Evolutionary conservation across 768 basidiomycete genomes (phyloP).

Genomic region (Gymnopilus dilepis): DNA sequence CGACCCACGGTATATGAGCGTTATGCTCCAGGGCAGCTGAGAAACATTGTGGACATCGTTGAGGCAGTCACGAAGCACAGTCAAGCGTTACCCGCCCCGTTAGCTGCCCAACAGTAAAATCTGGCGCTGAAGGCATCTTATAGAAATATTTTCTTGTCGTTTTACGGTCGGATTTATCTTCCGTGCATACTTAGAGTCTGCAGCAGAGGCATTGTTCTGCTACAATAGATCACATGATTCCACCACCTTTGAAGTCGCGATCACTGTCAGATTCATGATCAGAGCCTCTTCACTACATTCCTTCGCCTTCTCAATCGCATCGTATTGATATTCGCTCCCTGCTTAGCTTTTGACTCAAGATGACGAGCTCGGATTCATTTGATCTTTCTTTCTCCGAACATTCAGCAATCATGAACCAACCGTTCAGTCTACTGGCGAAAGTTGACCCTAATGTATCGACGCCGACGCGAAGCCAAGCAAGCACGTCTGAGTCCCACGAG

Average conservation of each 20-base stretch:
- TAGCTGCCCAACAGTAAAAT: neutral
- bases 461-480: slow-evolving; percentile 14
- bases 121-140: neutral
- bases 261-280: no score
- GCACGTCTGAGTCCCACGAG: slow-evolving; percentile 1
- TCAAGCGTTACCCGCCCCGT: neutral
- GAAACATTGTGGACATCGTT: slow-evolving; percentile 27
- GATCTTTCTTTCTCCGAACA: slow-evolving; percentile 41
- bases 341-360: no score
- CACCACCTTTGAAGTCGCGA: no score
- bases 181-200: no score
- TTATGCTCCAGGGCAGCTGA: slow-evolving; percentile 59
- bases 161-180: no score
- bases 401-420: slow-evolving; percentile 28
- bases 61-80: slow-evolving; percentile 20
- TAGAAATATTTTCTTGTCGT: neutral
- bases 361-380: slow-evolving; percentile 16
- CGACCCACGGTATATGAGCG: slow-evolving; percentile 55
- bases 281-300: no score
- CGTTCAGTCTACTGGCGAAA: slow-evolving; percentile 31
- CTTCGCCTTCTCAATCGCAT: no score
- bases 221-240: no score
- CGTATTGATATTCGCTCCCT: no score
- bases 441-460: slow-evolving; percentile 22
- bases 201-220: no score